Evolutionary conservation across 75 land plant genomes (phyloP).

Genomic region (Pinus albicaulis): DNA sequence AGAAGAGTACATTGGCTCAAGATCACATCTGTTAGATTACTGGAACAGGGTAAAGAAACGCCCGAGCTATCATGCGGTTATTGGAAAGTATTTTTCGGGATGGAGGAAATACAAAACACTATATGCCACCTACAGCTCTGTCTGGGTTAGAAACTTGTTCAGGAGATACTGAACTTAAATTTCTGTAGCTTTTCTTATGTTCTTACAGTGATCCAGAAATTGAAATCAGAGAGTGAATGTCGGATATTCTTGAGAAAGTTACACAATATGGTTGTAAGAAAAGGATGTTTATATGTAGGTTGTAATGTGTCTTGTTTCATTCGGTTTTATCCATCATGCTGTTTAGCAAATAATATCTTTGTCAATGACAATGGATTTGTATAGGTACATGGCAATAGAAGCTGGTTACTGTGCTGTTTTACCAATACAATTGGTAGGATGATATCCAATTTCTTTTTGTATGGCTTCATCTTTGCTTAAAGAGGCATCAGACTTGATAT

Average conservation of each 20-base stretch:
- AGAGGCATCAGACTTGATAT: neutral
- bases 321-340: neutral
- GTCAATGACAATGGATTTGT: neutral
- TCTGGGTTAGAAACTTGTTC: constrained; percentile 51
- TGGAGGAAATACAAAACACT: constrained; percentile 67
- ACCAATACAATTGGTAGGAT: neutral
- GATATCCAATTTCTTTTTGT: neutral
- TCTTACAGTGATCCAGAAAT: neutral
- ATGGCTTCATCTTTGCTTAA: neutral
- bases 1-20: constrained; percentile 52
- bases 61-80: constrained; percentile 70
- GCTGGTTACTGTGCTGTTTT: neutral
- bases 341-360: neutral
- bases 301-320: neutral
- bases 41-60: constrained; percentile 59
- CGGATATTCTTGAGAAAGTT: too few species aligned
- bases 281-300: neutral
- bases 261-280: neutral
- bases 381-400: neutral
- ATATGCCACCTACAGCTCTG: constrained; percentile 50
- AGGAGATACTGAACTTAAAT: constrained; percentile 42
- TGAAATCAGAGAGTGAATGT: neutral
- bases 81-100: constrained; percentile 72
- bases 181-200: neutral
- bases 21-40: constrained; percentile 61